A percentile compares a stretch with the other conserved stretches of the same genome.
Evolutionary conservation across 257 asterid genomes (phyloP).

Genomic region (Ocimum tenuiflorum): DNA sequence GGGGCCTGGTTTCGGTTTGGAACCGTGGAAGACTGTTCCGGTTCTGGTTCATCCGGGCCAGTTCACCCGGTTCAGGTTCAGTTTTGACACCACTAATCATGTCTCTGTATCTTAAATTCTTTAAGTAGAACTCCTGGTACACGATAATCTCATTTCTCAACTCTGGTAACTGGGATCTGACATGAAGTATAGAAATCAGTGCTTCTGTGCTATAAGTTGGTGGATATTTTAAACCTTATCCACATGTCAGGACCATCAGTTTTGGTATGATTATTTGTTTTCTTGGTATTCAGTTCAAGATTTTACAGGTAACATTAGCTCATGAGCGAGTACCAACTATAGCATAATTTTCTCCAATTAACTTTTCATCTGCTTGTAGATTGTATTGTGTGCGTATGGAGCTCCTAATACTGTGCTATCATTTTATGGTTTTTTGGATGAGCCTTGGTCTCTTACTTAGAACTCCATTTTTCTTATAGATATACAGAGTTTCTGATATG

Average conservation of each 20-base stretch:
- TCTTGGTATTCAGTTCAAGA: neutral
- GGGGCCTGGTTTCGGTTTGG: too few relatives aligned
- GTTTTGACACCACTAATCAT: too few relatives aligned
- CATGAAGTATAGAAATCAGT: neutral
- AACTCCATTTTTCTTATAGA: conserved; percentile 33
- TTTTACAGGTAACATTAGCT: neutral
- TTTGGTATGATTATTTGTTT: neutral
- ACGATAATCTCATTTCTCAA: neutral
- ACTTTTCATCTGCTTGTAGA: neutral
- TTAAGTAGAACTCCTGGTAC: neutral
- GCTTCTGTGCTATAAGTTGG: neutral
- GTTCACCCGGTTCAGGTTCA: too few relatives aligned
- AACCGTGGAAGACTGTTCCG: too few relatives aligned
- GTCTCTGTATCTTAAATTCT: neutral
- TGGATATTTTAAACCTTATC: neutral
- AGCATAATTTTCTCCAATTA: conserved; percentile 1
- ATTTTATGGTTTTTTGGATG: neutral
- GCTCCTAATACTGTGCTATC: neutral
- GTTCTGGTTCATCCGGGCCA: too few relatives aligned
- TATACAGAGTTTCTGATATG: conserved; percentile 88
- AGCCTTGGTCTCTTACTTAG: conserved; percentile 7
- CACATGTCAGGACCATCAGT: neutral
- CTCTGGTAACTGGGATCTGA: neutral
- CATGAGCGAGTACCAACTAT: neutral
- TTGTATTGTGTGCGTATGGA: neutral